Conservation (phyloP, 2,329 filamentous ascomycete genomes). For the Colletotrichum trifolii region DNA sequence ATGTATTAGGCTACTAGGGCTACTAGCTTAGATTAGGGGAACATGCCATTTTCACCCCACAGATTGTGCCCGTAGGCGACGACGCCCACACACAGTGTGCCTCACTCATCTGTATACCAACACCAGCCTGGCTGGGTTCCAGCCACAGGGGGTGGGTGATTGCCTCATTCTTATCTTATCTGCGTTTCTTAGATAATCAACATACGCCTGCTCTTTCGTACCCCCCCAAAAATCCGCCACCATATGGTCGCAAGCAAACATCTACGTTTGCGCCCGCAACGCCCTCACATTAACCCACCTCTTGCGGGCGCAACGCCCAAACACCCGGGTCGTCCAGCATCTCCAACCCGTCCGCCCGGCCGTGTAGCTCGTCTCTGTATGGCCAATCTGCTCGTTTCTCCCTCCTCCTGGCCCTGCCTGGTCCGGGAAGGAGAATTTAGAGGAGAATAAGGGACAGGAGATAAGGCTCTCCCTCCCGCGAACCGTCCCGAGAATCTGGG, state of each 20-base stretch:
- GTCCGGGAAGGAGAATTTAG: neutral
- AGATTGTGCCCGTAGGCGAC: too few relatives aligned
- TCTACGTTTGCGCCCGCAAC: conserved; percentile 27
- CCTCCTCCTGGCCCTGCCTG: too few relatives aligned
- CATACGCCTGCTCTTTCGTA: too few relatives aligned
- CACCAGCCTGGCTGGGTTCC: too few relatives aligned
- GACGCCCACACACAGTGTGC: too few relatives aligned
- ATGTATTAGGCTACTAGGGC: too few relatives aligned
- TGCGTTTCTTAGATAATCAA: neutral
- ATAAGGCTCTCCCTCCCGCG: neutral
- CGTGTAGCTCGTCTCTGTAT: conserved; percentile 1
- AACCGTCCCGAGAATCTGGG: conserved; percentile 30
- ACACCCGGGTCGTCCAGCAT: conserved; percentile 19
- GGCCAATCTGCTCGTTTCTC: neutral
- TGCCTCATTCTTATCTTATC: neutral
- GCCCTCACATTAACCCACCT: conserved; percentile 30
- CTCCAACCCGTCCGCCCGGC: too few relatives aligned
- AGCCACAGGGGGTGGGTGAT: too few relatives aligned
- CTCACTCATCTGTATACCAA: too few relatives aligned
- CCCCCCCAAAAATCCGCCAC: too few relatives aligned
- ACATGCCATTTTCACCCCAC: too few relatives aligned
- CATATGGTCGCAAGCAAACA: neutral
- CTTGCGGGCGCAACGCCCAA: conserved; percentile 34
- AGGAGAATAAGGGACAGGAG: neutral
- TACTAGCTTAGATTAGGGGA: too few relatives aligned